Conservation (phyloP, 2,329 filamentous ascomycete species). For the Botrytis medusae region DNA sequence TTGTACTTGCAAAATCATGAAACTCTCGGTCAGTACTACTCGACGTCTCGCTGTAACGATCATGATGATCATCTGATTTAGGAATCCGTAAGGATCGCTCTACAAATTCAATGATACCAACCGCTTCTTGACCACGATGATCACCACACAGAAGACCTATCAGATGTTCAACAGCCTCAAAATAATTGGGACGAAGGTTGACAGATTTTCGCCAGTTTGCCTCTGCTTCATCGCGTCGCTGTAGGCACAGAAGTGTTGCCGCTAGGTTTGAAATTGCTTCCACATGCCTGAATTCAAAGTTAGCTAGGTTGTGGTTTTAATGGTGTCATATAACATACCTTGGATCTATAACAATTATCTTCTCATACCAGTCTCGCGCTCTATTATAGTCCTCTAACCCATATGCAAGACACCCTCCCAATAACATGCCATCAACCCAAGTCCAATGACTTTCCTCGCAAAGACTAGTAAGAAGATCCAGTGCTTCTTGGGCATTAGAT, state of each 20-base stretch:
- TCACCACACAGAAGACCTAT: conserved; percentile 82
- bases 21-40: conserved; percentile 47
- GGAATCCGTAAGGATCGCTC: conserved; percentile 66
- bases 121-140: conserved; percentile 78
- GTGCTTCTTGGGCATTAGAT: conserved; percentile 57
- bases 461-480: conserved; percentile 70
- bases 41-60: conserved; percentile 59
- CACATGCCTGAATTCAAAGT: conserved; percentile 56
- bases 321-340: conserved; percentile 47
- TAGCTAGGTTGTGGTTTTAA: conserved; percentile 9
- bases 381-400: conserved; percentile 81
- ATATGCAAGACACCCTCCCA: conserved; percentile 90
- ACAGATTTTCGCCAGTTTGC: conserved; percentile 84
- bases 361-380: conserved; percentile 71
- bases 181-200: conserved; percentile 78
- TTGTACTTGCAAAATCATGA: conserved; percentile 29
- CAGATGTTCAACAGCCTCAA: conserved; percentile 93
- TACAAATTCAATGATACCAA: conserved; percentile 82
- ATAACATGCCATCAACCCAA: conserved; percentile 90
- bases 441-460: conserved; percentile 80
- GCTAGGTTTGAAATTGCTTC: conserved; percentile 94
- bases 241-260: conserved; percentile 81
- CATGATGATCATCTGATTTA: conserved; percentile 49
- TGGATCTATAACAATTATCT: conserved; percentile 56
- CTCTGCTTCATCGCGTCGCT: conserved; percentile 80